Percentiles rank a stretch among this genome's conserved stretches.
Conservation (phyloP, 169 alveolate species). For the Besnoitia besnoiti region DNA sequence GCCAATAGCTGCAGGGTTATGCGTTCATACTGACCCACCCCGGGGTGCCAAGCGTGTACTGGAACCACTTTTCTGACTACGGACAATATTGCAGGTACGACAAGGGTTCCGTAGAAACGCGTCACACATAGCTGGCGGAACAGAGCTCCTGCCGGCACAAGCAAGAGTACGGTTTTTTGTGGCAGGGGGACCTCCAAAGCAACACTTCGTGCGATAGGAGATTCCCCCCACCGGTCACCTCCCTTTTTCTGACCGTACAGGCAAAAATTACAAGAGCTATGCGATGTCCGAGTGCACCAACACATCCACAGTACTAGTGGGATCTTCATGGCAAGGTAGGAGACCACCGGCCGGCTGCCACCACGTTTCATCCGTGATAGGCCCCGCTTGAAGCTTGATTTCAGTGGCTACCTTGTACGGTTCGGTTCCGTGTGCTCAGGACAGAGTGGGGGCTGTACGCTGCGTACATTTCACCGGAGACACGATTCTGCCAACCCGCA, state of each 20-base stretch:
- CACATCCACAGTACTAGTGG: slow-evolving; percentile 57
- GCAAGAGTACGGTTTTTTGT: not conserved
- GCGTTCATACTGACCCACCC: slow-evolving; percentile 50
- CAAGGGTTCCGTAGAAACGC: not conserved
- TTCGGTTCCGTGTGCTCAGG: not conserved
- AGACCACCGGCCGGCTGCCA: not conserved
- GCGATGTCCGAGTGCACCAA: slow-evolving; percentile 28
- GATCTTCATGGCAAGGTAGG: slow-evolving; percentile 47
- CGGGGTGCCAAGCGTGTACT: slow-evolving; percentile 54
- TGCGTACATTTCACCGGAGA: slow-evolving; percentile 29
- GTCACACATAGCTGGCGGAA: not conserved
- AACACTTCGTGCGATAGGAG: no score
- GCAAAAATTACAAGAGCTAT: slow-evolving; percentile 46
- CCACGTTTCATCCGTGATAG: not conserved
- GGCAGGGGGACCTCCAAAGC: not conserved
- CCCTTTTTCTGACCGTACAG: not conserved
- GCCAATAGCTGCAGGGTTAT: slow-evolving; percentile 47
- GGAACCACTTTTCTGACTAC: slow-evolving; percentile 58
- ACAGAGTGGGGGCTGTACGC: slow-evolving; percentile 46
- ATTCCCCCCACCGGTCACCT: no score
- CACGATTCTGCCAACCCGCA: slow-evolving; percentile 35
- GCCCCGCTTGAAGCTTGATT: not conserved
- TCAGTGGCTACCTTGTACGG: not conserved
- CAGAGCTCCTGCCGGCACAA: not conserved
- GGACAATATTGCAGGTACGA: slow-evolving; percentile 42